Evolutionary conservation across 1,284 basidiomycete genomes (phyloP).

Genomic region (Filobasidium uniguttulatum): DNA sequence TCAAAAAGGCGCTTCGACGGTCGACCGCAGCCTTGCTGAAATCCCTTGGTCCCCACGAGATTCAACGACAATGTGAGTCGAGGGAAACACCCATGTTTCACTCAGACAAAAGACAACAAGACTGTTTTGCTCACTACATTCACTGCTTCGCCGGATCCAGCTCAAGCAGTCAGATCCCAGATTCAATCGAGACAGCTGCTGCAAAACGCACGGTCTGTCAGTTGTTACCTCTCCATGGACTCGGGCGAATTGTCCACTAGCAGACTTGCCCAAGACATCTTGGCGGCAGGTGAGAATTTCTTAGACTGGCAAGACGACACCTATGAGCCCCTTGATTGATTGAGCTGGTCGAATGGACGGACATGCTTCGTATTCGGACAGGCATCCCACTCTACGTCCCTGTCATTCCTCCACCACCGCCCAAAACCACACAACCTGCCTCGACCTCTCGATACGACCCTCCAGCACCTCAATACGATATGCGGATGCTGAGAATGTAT

Average conservation of each 20-base stretch:
- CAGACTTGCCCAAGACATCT: constrained; percentile 25
- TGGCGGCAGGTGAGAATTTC: constrained; percentile 20
- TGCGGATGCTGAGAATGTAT: constrained; percentile 34
- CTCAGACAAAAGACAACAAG: neutral
- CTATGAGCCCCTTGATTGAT: neutral
- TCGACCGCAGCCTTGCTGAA: constrained; percentile 25
- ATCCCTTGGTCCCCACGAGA: constrained; percentile 20
- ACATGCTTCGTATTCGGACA: neutral
- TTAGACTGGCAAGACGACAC: neutral
- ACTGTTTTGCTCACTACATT: neutral
- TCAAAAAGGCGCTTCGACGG: constrained; percentile 27
- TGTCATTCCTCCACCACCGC: constrained; percentile 8
- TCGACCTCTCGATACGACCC: constrained; percentile 2
- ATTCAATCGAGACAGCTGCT: constrained; percentile 23
- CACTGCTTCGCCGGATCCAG: constrained; percentile 13
- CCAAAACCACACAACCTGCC: neutral
- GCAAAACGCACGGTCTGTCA: constrained; percentile 23
- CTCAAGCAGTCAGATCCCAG: constrained; percentile 22
- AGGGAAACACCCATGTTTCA: neutral
- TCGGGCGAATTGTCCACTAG: constrained; percentile 32
- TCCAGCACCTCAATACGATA: constrained; percentile 17
- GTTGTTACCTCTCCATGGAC: constrained; percentile 34
- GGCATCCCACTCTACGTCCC: constrained; percentile 11
- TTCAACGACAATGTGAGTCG: constrained; percentile 29
- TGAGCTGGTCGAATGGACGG: no score